A percentile compares a stretch with the other conserved stretches of the same genome.
phyloP scores from a whole-genome alignment of 1,284 basidiomycete genomes.

The Mycena citricolor region DNA sequence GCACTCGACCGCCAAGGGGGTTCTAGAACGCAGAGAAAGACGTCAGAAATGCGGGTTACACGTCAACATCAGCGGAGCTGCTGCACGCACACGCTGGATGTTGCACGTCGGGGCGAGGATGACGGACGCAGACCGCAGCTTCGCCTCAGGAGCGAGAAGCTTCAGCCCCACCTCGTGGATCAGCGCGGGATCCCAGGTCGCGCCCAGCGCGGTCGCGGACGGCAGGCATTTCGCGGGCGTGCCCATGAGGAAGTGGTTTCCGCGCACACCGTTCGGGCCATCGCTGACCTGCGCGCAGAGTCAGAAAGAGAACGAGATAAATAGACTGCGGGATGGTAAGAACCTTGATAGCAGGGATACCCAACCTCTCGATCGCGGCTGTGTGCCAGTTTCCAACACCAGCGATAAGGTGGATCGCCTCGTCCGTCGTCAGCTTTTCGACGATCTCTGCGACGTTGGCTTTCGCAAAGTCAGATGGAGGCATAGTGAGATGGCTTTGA shows the following conservation, averaged over 20 bases:
- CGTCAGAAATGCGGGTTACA: neutral
- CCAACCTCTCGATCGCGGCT: constrained; percentile 58
- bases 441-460: constrained; percentile 61
- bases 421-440: constrained; percentile 66
- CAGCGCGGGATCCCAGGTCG: constrained; percentile 72
- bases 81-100: constrained; percentile 59
- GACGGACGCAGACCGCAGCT: constrained; percentile 65
- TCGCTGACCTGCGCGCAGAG: constrained; percentile 57
- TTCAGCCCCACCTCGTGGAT: constrained; percentile 61
- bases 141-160: constrained; percentile 71
- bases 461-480: constrained; percentile 66
- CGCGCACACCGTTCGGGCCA: constrained; percentile 67
- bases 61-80: neutral
- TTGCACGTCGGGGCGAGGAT: constrained; percentile 80
- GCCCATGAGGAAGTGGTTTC: constrained; percentile 64
- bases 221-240: constrained; percentile 64
- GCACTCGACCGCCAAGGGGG: constrained; percentile 71
- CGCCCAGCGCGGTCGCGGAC: constrained; percentile 68
- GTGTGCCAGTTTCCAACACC: constrained; percentile 81
- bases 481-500: constrained; percentile 38
- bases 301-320: neutral
- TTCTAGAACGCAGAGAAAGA: constrained; percentile 36
- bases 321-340: constrained; percentile 17
- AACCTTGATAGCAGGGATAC: constrained; percentile 72
- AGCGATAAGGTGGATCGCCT: constrained; percentile 67